Evolutionary conservation across 1,284 basidiomycete species (phyloP).

Genomic region (Exobasidium rhododendri): DNA sequence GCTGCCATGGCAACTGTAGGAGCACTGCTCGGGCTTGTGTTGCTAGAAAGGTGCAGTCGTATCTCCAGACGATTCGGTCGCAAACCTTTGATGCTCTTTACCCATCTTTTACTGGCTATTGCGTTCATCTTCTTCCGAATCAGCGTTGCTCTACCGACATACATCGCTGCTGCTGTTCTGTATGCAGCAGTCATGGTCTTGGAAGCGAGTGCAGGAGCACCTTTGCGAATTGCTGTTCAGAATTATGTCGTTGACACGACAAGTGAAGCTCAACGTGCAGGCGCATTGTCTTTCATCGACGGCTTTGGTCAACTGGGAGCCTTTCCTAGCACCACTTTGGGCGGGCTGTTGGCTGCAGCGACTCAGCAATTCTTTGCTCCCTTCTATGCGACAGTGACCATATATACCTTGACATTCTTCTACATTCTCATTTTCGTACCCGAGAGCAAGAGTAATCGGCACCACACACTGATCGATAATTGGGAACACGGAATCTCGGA

Average conservation of each 20-base stretch:
- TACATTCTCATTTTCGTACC: slow-evolving; percentile 41
- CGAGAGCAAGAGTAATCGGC: slow-evolving; percentile 33
- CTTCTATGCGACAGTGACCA: slow-evolving; percentile 39
- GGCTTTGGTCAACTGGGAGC: slow-evolving; percentile 46
- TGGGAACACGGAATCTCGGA: slow-evolving; percentile 26
- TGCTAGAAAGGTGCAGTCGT: slow-evolving; percentile 31
- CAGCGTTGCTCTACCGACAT: slow-evolving; percentile 30
- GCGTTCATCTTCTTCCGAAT: slow-evolving; percentile 33
- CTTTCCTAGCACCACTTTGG: slow-evolving; percentile 40
- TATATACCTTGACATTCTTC: slow-evolving; percentile 30
- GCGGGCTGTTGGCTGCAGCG: slow-evolving; percentile 37
- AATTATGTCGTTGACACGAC: slow-evolving; percentile 50
- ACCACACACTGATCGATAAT: slow-evolving; percentile 35
- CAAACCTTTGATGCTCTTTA: slow-evolving; percentile 37
- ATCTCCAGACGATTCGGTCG: slow-evolving; percentile 38
- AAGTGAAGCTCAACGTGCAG: slow-evolving; percentile 33
- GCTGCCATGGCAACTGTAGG: slow-evolving; percentile 44
- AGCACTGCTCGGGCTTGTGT: slow-evolving; percentile 35
- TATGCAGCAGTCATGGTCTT: slow-evolving; percentile 34
- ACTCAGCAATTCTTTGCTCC: slow-evolving; percentile 45
- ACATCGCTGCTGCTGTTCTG: slow-evolving; percentile 32
- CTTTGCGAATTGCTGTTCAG: slow-evolving; percentile 42
- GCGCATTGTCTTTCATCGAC: slow-evolving; percentile 45
- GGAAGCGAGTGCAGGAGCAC: slow-evolving; percentile 42
- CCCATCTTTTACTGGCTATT: slow-evolving; percentile 32